Evolutionary conservation across 495 filamentous ascomycete species (phyloP), one percentile per base, ranked within the genome.

Genomic region (Thermothielavioides terrestris): DNA sequence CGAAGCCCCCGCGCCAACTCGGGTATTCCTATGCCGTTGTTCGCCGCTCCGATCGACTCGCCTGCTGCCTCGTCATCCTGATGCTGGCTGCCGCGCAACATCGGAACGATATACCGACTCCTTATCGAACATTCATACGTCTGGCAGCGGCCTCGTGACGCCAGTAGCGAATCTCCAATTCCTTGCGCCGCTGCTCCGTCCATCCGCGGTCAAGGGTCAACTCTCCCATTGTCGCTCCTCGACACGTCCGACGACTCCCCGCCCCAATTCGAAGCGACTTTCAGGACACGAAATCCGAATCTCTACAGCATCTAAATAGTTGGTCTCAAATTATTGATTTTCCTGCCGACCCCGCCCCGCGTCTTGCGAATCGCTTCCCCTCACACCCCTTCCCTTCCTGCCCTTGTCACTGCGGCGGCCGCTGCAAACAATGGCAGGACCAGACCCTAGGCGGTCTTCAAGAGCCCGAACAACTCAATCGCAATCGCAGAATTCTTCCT

Each of bases 381-480:
- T 48, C 17, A 46, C 25, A 42, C 44, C 38, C 50, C 48, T 35
- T 25, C 22, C 34, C 35, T 44, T 53, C 52, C 55, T 52, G 59
- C 56, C 58, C 44, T 49, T 53, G 41, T 49, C 28, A 51, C 57
- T 56, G 48, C 50, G 58, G 52, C 61, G 45, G 48, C 54, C 43
- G 53, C 54, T 50, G 55, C 58, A 52, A 68, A 68, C 69, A 67
- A 76, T 76, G 74, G 74, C 74, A 67, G 71, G 66, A 50, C 55
- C 60, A 71, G 84, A 86, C 59, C 85, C 89, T 59, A 84, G 92
- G 66, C 88, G 92, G 65, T 95, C 89, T 42, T 92, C 91, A 59
- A 82, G 92, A 69, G 87, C 89, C 71, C 88, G 89, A 66, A 80
- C 79, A 53, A 80, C 84, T 52, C 86, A 92, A 69, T 81, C 86